Base-by-base conservation (phyloP, 2,329 filamentous ascomycete genomes). In the Colletotrichum limetticola region DNA sequence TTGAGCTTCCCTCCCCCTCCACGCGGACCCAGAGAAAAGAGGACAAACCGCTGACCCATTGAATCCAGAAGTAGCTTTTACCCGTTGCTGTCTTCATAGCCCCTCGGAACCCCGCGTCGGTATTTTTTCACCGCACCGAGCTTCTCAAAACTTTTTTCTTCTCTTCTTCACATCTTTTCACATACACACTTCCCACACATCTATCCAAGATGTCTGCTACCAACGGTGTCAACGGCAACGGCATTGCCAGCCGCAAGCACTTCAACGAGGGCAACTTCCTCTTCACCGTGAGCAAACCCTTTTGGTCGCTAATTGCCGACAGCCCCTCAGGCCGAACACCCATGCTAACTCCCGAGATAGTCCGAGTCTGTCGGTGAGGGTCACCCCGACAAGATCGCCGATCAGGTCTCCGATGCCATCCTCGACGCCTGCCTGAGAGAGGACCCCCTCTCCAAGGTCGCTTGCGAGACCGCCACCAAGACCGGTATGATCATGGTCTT, bases 401-500 rank as follows among this genome's bases (percentile, higher is more conserved):
- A 99, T 85, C 97, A 99, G 89, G 94, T 98, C 82, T 98, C 96
- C 76, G 97, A 99, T 88, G 96, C 97, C 80, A 91, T 99, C 82
- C 95, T 99, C 88, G 97, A 99, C 90, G 97, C 97, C 87, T 98
- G 97, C 89, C 89, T 99, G 82, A 89, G 89, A 76, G 93, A 97
- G 86, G 97, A 99, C 85, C 96, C 96, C 78, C 91, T 98, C 83
- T 98, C 97, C 89, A 99, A 98, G 91, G 93, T 98, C 80, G 97
- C 97, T 84, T 99, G 97, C 87, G 97, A 99, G 91, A 98, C 96
- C 78, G 97, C 97, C 81, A 98, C 97, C 89, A 99, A 99, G 94
- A 99, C 97, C 79, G 97, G 97, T 86, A 94, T 99, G 97, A 90
- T 99, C 86, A 98, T 99, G 97, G 93, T 97, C 84, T 97, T 98